Percentiles rank a stretch among this genome's conserved stretches.
Evolutionary conservation across 202 grass and related monocot genomes (phyloP).

Genomic region (Thinopyrum obtusiflorum): DNA sequence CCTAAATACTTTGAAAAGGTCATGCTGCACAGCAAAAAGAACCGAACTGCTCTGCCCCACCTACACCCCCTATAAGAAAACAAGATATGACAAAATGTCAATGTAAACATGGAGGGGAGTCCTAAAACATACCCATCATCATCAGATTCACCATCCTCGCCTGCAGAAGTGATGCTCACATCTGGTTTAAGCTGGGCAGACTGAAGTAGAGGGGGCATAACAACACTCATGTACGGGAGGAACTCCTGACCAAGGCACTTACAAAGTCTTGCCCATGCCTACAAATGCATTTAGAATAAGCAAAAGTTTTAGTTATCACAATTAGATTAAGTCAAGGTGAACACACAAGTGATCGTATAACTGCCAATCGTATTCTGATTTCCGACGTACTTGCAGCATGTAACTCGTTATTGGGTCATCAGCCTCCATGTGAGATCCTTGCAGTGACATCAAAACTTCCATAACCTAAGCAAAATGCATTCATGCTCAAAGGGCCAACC

Average conservation of each 20-base stretch:
- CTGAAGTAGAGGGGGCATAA: constrained; percentile 87
- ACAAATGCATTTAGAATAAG: constrained; percentile 18
- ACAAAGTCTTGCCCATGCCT: constrained; percentile 82
- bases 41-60: background rate
- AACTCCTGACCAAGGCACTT: constrained; percentile 85
- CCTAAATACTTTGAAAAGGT: background rate
- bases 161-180: constrained; percentile 69
- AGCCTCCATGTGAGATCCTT: constrained; percentile 83
- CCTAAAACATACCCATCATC: constrained; percentile 64
- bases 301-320: constrained; percentile 11
- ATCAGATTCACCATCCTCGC: constrained; percentile 68
- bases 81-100: constrained; percentile 29
- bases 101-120: constrained; percentile 14
- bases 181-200: constrained; percentile 85
- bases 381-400: constrained; percentile 65
- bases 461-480: constrained; percentile 61
- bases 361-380: constrained; percentile 1
- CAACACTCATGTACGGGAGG: constrained; percentile 78
- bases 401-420: constrained; percentile 84
- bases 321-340: constrained; percentile 29
- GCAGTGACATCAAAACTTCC: constrained; percentile 77
- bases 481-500: background rate
- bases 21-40: background rate
- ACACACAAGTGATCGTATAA: background rate
- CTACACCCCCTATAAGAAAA: background rate